These are phyloP conservation scores for Phylloporus arenicola DNA, from an alignment of 768 basidiomycete species.

Conservation along the genomic window DNA sequence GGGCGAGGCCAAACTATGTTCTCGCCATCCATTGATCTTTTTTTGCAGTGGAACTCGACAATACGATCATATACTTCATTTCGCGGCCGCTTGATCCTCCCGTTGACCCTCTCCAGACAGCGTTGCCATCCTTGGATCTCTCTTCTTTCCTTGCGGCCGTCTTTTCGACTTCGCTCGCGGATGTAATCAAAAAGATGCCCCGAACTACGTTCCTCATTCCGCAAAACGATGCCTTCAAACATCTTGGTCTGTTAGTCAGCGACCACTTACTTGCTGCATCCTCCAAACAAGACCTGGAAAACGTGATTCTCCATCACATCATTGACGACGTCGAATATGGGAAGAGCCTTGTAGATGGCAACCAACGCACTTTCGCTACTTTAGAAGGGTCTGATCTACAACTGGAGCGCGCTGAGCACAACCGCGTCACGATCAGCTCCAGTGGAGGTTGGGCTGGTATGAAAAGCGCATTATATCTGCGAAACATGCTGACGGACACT, in stretches of 20 bases:
- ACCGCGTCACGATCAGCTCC: conserved; percentile 44
- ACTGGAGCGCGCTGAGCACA: conserved; percentile 55
- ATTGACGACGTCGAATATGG: conserved; percentile 73
- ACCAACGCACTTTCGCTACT: conserved; percentile 69
- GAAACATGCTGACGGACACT: conserved; percentile 74
- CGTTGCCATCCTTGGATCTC: conserved; percentile 75
- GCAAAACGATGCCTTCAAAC: conserved; percentile 82
- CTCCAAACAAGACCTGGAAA: conserved; percentile 74
- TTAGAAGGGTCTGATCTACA: conserved; percentile 82
- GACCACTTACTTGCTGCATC: conserved; percentile 76
- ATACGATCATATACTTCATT: conserved; percentile 84
- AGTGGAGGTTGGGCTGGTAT: conserved; percentile 80
- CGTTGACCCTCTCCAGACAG: conserved; percentile 70
- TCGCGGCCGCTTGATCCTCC: conserved; percentile 82
- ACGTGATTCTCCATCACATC: conserved; percentile 84
- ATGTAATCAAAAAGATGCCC: conserved; percentile 56
- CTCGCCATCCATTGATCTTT: conserved; percentile 6
- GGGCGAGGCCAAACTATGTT: conserved; percentile 24
- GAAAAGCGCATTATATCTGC: conserved; percentile 52
- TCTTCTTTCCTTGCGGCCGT: conserved; percentile 89
- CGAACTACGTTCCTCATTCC: conserved; percentile 83
- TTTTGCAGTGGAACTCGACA: conserved; percentile 60
- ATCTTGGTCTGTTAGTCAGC: conserved; percentile 79
- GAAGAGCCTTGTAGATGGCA: conserved; percentile 52
- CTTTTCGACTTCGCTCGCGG: conserved; percentile 80